Conservation (phyloP, 805 yeast species). For the Torulaspora indica region DNA sequence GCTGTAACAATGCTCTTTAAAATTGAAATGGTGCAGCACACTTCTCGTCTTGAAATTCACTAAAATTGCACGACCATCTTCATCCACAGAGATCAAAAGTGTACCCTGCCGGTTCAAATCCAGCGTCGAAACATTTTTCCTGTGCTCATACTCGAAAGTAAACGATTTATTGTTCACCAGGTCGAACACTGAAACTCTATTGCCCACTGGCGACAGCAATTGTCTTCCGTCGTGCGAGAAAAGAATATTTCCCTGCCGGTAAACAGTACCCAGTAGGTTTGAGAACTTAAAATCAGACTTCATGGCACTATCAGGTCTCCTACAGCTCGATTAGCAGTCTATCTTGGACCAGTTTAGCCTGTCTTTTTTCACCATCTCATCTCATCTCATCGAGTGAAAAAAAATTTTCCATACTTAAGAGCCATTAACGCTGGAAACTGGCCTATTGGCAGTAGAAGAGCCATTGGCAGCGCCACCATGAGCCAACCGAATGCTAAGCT, state of each 20-base stretch:
- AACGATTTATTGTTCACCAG: slow-evolving; percentile 75
- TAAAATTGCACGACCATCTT: slow-evolving; percentile 87
- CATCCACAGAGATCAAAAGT: slow-evolving; percentile 75
- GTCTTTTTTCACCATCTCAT: slow-evolving; percentile 18
- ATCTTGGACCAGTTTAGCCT: not conserved
- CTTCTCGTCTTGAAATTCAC: slow-evolving; percentile 79
- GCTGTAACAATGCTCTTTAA: slow-evolving; percentile 70
- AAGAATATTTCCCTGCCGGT: slow-evolving; percentile 83
- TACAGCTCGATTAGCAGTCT: not conserved
- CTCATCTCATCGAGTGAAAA: slow-evolving; percentile 10
- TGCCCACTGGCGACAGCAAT: slow-evolving; percentile 89
- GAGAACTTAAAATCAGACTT: slow-evolving; percentile 86
- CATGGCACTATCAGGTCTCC: slow-evolving; percentile 41
- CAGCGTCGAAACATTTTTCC: slow-evolving; percentile 71
- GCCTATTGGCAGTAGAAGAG: slow-evolving; percentile 2
- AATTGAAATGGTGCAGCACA: slow-evolving; percentile 90
- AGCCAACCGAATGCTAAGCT: slow-evolving; percentile 36
- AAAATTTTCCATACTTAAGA: slow-evolving; percentile 11
- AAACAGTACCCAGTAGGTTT: slow-evolving; percentile 89
- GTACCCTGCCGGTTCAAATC: slow-evolving; percentile 83
- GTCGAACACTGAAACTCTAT: slow-evolving; percentile 85
- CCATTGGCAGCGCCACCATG: slow-evolving; percentile 13
- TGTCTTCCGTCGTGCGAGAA: slow-evolving; percentile 84
- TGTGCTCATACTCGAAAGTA: slow-evolving; percentile 89
- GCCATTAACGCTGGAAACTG: not conserved